phyloP scores from a whole-genome alignment of 345 rosid species.

The Euphorbia lathyris region DNA sequence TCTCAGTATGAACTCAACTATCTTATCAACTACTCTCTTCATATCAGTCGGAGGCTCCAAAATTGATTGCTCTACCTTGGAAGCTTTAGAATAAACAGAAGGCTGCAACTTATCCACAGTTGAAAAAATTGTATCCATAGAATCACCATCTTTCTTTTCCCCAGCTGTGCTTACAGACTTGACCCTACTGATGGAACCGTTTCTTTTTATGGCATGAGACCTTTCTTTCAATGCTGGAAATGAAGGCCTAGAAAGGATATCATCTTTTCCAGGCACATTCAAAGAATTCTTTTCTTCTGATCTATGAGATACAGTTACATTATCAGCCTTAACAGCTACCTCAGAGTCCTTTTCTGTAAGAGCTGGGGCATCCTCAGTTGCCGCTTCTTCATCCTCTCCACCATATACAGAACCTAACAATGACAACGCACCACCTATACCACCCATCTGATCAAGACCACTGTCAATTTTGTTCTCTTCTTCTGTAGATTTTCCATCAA shows the following conservation, averaged over 20 bases:
- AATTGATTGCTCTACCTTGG: slow-evolving; percentile 47
- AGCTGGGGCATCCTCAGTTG: slow-evolving; percentile 33
- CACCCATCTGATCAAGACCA: slow-evolving; percentile 30
- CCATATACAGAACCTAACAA: slow-evolving; percentile 84
- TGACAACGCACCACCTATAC: slow-evolving; percentile 64
- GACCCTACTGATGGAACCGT: slow-evolving; percentile 40
- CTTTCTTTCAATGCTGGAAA: slow-evolving; percentile 45
- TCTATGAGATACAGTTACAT: slow-evolving; percentile 30
- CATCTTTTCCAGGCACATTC: slow-evolving; percentile 32
- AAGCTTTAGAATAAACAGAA: slow-evolving; percentile 27
- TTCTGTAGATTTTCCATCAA: slow-evolving; percentile 38
- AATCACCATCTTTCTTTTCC: slow-evolving; percentile 40
- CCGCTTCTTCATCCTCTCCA: slow-evolving; percentile 80
- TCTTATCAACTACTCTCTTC: slow-evolving; percentile 83
- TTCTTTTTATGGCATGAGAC: slow-evolving; percentile 44
- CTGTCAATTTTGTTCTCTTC: slow-evolving; percentile 39
- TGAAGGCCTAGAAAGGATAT: slow-evolving; percentile 31
- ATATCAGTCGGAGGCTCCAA: slow-evolving; percentile 84
- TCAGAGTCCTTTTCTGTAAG: slow-evolving; percentile 23
- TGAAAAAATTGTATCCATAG: slow-evolving; percentile 21
- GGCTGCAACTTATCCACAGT: slow-evolving; percentile 34
- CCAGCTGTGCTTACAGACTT: slow-evolving; percentile 44
- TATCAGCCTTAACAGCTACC: slow-evolving; percentile 29
- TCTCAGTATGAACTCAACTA: slow-evolving; percentile 79
- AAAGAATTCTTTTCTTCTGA: slow-evolving; percentile 33